Conservation (phyloP, 2,329 filamentous ascomycete species). For the Stachybotrys chartarum region DNA sequence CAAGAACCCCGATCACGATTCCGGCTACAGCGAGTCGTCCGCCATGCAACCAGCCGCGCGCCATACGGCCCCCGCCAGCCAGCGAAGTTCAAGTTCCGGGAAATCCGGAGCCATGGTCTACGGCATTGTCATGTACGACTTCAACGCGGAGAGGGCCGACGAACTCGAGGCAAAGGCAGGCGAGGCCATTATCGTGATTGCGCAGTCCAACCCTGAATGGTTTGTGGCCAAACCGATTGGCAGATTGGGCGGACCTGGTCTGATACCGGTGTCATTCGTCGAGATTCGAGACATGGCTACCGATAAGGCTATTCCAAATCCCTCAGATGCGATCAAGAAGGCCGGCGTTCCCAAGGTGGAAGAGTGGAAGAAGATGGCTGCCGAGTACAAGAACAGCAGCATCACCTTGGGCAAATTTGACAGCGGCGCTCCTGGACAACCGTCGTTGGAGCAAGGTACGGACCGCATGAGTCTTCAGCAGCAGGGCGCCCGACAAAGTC, state of each 20-base stretch:
- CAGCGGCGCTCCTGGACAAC: conserved; percentile 29
- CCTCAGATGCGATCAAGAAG: conserved; percentile 75
- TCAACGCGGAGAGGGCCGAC: conserved; percentile 89
- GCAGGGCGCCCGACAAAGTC: conserved; percentile 17
- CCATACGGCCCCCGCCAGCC: conserved; percentile 20
- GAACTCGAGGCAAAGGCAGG: conserved; percentile 92
- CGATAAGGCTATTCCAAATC: conserved; percentile 72
- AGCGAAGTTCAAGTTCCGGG: conserved; percentile 44
- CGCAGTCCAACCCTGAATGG: conserved; percentile 97
- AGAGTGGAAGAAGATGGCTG: conserved; percentile 99
- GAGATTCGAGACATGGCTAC: conserved; percentile 93
- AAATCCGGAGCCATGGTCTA: conserved; percentile 82
- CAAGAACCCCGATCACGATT: conserved; percentile 75
- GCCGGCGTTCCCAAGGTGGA: conserved; percentile 93
- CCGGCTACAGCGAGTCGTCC: conserved; percentile 57
- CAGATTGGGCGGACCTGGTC: conserved; percentile 83
- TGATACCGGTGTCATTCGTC: conserved; percentile 95
- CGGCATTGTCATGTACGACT: conserved; percentile 94
- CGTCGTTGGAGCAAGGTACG: conserved; percentile 60
- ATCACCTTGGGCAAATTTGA: conserved; percentile 93
- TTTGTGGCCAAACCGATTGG: conserved; percentile 99
- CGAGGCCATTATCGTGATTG: conserved; percentile 96
- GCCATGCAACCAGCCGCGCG: conserved; percentile 12
- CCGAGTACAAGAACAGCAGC: conserved; percentile 98
- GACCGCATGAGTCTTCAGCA: conserved; percentile 69